Conservation (phyloP, 768 basidiomycete genomes). For the Boletus fagicola region DNA sequence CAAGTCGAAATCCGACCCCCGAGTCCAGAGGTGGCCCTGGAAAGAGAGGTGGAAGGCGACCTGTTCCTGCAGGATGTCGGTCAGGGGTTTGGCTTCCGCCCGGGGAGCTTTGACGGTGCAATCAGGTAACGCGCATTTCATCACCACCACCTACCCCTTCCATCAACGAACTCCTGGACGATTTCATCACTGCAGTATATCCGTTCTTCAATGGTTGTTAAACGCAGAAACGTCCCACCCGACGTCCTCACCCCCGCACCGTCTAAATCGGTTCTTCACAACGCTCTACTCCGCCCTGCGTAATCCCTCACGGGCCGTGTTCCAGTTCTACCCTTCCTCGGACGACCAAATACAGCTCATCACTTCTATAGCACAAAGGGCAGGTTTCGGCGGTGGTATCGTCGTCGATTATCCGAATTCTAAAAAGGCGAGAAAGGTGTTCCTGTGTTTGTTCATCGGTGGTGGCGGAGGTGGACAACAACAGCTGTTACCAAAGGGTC, state of each 20-base stretch:
- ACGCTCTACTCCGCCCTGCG: slow-evolving; percentile 84
- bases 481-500: slow-evolving; percentile 71
- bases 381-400: slow-evolving; percentile 95
- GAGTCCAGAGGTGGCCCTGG: slow-evolving; percentile 83
- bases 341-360: slow-evolving; percentile 98
- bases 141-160: too few species aligned
- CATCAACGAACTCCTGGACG: not conserved
- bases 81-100: slow-evolving; percentile 95
- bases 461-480: slow-evolving; percentile 55
- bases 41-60: slow-evolving; percentile 94
- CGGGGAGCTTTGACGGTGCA: slow-evolving; percentile 96
- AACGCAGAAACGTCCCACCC: slow-evolving; percentile 93
- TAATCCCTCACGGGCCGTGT: slow-evolving; percentile 80
- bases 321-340: slow-evolving; percentile 95
- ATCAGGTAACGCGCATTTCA: slow-evolving; percentile 64
- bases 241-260: slow-evolving; percentile 86
- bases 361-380: slow-evolving; percentile 86
- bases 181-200: slow-evolving; percentile 61
- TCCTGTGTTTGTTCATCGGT: slow-evolving; percentile 90
- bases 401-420: slow-evolving; percentile 98
- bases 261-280: slow-evolving; percentile 85
- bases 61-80: slow-evolving; percentile 97
- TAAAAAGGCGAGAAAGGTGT: slow-evolving; percentile 93
- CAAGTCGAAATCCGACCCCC: not conserved
- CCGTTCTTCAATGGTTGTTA: slow-evolving; percentile 97